These are phyloP conservation scores for Cladosporium sp. DNA, from an alignment of 2,329 filamentous ascomycete genomes.

Conservation along the genomic window DNA sequence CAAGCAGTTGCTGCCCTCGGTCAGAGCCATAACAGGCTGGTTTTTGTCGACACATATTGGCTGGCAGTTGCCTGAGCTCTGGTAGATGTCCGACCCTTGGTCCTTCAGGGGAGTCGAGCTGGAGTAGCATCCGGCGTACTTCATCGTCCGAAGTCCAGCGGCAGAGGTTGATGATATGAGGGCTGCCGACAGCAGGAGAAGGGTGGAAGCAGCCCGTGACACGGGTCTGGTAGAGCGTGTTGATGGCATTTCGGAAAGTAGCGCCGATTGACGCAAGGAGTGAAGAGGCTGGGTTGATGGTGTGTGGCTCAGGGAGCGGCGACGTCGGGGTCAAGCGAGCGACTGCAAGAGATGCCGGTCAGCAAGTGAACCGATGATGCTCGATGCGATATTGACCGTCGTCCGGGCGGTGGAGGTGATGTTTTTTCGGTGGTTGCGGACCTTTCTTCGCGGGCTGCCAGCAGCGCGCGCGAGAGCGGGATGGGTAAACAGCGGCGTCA, in stretches of 20 bases:
- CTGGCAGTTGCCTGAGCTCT: slow-evolving; percentile 52
- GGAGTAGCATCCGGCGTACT: slow-evolving; percentile 47
- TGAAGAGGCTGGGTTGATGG: not conserved
- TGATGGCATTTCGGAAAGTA: slow-evolving; percentile 18
- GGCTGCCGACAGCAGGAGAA: slow-evolving; percentile 12
- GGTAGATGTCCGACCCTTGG: slow-evolving; percentile 45
- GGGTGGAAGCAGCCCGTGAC: slow-evolving; percentile 12
- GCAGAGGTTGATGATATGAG: slow-evolving; percentile 9
- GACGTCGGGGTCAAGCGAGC: not conserved
- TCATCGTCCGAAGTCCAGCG: slow-evolving; percentile 11
- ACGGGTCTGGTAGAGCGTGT: slow-evolving; percentile 14
- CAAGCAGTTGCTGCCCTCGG: slow-evolving; percentile 58
- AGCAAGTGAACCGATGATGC: not conserved
- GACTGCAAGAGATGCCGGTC: slow-evolving; percentile 4
- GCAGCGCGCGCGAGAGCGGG: slow-evolving; percentile 12
- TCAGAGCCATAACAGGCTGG: slow-evolving; percentile 57
- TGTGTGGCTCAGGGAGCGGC: not conserved
- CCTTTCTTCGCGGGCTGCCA: slow-evolving; percentile 16
- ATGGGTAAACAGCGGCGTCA: not conserved
- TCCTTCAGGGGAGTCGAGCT: slow-evolving; percentile 42
- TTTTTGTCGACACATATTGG: slow-evolving; percentile 41
- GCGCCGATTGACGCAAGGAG: slow-evolving; percentile 18
- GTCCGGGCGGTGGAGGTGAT: not conserved
- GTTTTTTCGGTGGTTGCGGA: not conserved
- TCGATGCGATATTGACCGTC: not conserved